A percentile compares a stretch with the other conserved stretches of the same genome.
These are phyloP conservation scores for Fusarium humuli DNA, from an alignment of 2,329 filamentous ascomycete genomes.

Conservation along the genomic window DNA sequence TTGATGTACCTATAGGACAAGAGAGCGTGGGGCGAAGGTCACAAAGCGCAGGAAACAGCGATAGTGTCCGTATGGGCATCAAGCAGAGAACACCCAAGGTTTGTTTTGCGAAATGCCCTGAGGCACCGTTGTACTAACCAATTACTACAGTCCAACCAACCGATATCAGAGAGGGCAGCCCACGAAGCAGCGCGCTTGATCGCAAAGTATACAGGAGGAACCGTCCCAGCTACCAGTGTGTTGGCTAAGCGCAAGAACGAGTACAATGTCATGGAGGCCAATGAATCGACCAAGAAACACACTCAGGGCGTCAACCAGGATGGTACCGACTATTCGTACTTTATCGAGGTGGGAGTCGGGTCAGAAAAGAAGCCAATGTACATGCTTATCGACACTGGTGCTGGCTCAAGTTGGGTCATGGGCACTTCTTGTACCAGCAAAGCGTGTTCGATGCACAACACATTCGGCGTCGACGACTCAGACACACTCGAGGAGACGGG, in stretches of 20 bases:
- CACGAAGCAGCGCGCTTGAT: conserved; percentile 54
- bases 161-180: conserved; percentile 52
- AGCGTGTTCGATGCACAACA: conserved; percentile 76
- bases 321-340: conserved; percentile 75
- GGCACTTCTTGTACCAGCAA: conserved; percentile 72
- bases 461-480: conserved; percentile 75
- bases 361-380: conserved; percentile 65
- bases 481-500: conserved; percentile 66
- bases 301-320: conserved; percentile 71
- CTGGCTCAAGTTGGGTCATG: conserved; percentile 87
- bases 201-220: conserved; percentile 53
- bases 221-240: conserved; percentile 16
- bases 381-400: conserved; percentile 75
- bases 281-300: conserved; percentile 58
- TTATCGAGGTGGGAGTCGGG: conserved; percentile 68
- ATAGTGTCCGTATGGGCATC: conserved; percentile 56
- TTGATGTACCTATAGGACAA: conserved; percentile 42
- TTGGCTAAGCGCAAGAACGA: conserved; percentile 57
- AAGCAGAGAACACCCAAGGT: conserved; percentile 54
- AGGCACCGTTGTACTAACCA: conserved; percentile 19
- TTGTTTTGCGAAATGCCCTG: conserved; percentile 26
- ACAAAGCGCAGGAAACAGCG: conserved; percentile 33
- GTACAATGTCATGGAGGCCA: conserved; percentile 61
- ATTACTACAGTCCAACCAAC: conserved; percentile 48
- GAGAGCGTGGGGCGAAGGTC: conserved; percentile 39